phyloP scores from a whole-genome alignment of 805 yeast species.

The Wickerhamiella occidentalis region DNA sequence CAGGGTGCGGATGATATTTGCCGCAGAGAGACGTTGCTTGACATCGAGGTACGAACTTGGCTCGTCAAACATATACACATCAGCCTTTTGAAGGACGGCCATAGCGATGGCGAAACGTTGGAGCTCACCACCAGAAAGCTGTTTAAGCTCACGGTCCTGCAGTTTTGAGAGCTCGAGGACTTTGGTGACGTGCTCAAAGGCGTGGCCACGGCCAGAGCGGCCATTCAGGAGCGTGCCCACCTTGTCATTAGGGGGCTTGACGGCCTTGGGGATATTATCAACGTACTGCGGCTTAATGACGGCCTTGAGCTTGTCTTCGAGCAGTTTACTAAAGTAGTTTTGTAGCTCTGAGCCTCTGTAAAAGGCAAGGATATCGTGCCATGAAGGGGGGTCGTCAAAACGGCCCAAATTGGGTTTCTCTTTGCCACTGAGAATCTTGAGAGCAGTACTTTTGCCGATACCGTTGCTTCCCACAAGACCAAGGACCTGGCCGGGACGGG shows the following conservation, averaged over 20 bases:
- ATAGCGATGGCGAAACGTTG: slow-evolving; percentile 97
- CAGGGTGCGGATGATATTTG: slow-evolving; percentile 80
- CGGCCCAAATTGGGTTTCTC: slow-evolving; percentile 94
- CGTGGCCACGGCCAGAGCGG: slow-evolving; percentile 60
- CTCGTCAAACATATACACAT: slow-evolving; percentile 98
- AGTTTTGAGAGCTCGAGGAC: slow-evolving; percentile 66
- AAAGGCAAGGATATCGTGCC: slow-evolving; percentile 83
- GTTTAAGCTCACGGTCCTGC: slow-evolving; percentile 73
- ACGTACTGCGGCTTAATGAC: slow-evolving; percentile 98
- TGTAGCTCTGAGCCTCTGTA: slow-evolving; percentile 97
- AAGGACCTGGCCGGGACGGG: slow-evolving; percentile 96
- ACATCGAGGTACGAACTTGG: slow-evolving; percentile 98
- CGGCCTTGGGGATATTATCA: slow-evolving; percentile 93
- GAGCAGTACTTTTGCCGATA: slow-evolving; percentile 96
- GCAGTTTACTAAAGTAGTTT: slow-evolving; percentile 84
- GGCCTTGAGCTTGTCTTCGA: slow-evolving; percentile 92
- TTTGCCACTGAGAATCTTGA: slow-evolving; percentile 92
- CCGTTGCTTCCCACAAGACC: slow-evolving; percentile 98
- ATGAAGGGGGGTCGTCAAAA: slow-evolving; percentile 92
- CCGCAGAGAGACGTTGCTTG: slow-evolving; percentile 97
- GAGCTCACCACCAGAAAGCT: slow-evolving; percentile 95
- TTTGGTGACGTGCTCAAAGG: slow-evolving; percentile 50
- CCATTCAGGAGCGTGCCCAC: slow-evolving; percentile 75
- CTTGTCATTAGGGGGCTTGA: slow-evolving; percentile 70
- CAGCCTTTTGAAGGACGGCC: slow-evolving; percentile 90